A percentile compares a stretch with the other conserved stretches of the same genome.
These are phyloP conservation scores for Entomophthora muscae DNA, from an alignment of 371 early-diverging fungal species.

Conservation along the genomic window DNA sequence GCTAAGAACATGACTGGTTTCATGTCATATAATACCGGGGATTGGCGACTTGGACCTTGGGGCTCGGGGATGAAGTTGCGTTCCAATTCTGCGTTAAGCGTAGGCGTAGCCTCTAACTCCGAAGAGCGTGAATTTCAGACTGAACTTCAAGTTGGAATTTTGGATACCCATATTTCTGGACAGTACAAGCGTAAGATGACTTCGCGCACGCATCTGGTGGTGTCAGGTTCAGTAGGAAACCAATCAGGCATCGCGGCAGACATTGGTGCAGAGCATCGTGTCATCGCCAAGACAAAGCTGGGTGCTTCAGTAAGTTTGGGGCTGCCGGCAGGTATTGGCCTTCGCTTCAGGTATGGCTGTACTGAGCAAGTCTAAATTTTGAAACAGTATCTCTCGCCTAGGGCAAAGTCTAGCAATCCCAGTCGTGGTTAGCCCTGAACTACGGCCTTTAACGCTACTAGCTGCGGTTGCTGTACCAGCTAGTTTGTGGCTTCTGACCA, in stretches of 20 bases:
- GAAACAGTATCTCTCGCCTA: slow-evolving; percentile 45
- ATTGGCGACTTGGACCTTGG: slow-evolving; percentile 47
- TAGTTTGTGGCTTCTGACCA: not conserved
- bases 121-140: slow-evolving; percentile 27
- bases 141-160: slow-evolving; percentile 37
- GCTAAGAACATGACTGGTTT: slow-evolving; percentile 45
- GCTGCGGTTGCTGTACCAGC: not conserved
- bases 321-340: slow-evolving; percentile 43
- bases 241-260: slow-evolving; percentile 27
- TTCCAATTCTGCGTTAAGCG: slow-evolving; percentile 34
- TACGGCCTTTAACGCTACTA: not conserved
- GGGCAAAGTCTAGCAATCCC: slow-evolving; percentile 76
- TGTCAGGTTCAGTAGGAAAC: slow-evolving; percentile 25
- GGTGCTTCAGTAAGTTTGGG: slow-evolving; percentile 64
- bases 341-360: slow-evolving; percentile 39
- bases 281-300: slow-evolving; percentile 43
- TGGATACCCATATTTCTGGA: slow-evolving; percentile 24
- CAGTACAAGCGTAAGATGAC: slow-evolving; percentile 23
- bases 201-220: slow-evolving; percentile 16
- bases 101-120: slow-evolving; percentile 33
- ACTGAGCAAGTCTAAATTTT: not conserved
- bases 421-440: slow-evolving; percentile 21
- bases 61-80: slow-evolving; percentile 26
- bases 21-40: slow-evolving; percentile 57
- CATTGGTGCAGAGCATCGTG: slow-evolving; percentile 36